Percentiles rank a stretch among this genome's conserved stretches.
Conservation (phyloP, 2,329 filamentous ascomycete species). For the Monosporascus sp. region DNA sequence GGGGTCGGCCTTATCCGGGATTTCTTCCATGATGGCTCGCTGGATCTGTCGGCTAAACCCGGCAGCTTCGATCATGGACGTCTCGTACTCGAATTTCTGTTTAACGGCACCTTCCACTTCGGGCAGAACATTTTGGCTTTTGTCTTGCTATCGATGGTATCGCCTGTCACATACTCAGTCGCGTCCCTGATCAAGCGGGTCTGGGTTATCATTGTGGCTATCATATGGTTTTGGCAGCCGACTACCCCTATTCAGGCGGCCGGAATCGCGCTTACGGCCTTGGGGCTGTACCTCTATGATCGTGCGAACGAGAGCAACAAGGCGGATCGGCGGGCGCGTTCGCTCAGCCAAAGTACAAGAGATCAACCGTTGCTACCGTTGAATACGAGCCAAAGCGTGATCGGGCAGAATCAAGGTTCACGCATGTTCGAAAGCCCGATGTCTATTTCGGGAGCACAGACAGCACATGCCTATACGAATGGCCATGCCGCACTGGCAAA, state of each 20-base stretch:
- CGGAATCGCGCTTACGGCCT: conserved; percentile 83
- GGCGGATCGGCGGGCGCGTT: conserved; percentile 74
- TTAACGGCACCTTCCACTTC: conserved; percentile 97
- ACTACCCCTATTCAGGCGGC: conserved; percentile 78
- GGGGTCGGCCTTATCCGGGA: conserved; percentile 73
- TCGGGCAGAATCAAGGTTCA: conserved; percentile 24
- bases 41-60: conserved; percentile 55
- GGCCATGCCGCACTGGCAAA: conserved; percentile 35
- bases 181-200: conserved; percentile 95
- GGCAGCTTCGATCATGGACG: conserved; percentile 73
- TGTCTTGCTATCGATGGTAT: conserved; percentile 84
- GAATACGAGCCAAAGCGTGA: conserved; percentile 38
- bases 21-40: conserved; percentile 73
- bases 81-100: conserved; percentile 77
- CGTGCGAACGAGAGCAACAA: conserved; percentile 84
- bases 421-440: conserved; percentile 34
- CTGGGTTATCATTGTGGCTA: conserved; percentile 90
- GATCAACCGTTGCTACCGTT: conserved; percentile 62
- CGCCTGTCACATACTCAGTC: conserved; percentile 94
- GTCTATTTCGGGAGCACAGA: conserved; percentile 22
- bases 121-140: conserved; percentile 95
- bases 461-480: conserved; percentile 39
- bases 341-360: conserved; percentile 46
- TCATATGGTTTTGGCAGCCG: conserved; percentile 91
- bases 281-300: conserved; percentile 94